Evolutionary conservation across 768 basidiomycete species (phyloP), one percentile per base, ranked within the genome.

Genomic region (Pleurotus sapidus): DNA sequence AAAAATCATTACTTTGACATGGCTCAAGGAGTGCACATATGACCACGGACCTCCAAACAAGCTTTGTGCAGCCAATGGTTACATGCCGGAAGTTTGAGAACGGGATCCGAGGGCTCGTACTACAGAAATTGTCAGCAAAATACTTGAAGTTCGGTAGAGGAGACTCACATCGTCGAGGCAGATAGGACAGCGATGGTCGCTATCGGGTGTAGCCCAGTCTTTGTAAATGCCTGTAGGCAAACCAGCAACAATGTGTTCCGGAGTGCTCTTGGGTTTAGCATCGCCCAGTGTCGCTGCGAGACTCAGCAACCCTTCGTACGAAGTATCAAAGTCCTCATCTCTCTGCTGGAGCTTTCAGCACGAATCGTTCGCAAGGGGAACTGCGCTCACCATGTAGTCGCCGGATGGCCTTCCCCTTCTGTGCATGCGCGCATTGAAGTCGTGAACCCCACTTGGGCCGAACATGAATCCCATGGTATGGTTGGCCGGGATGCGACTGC

Each of bases 21-120:
- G 9, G 9, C 30, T 7, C 9, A 11, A 11, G 11, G 30, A 9
- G 11, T 11, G 9, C 30, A 34, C 11, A 56, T 46, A 38, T 24
- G 30, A 20, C 23, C 25, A 69, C 81, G n/a, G 53, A 90, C 90
- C 75, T 87, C 77, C 24, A 93, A 68, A 73, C 91, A 93, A 17
- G 75, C 78, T 64, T 85, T 83, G 68, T 93, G 91, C 61, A 92
- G 70, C 89, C 90, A 93, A 69, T 93, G 91, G 1, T 83, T 70
- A 60, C 91, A 93, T 53, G 84, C 84, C 23, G 78, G 72, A 5
- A 91, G 77, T 61, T 86, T 89, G 55, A 87, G 76, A 7, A 91
- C 79, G 2, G 74, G 63, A 61, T 92, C 91, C n/a, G 69, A 67
- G 2, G 79, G 73, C 53, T 74, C 71, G 61, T 93, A 93, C 91